phyloP scores from a whole-genome alignment of 129 eudicot species.

The Sambucus nigra region DNA sequence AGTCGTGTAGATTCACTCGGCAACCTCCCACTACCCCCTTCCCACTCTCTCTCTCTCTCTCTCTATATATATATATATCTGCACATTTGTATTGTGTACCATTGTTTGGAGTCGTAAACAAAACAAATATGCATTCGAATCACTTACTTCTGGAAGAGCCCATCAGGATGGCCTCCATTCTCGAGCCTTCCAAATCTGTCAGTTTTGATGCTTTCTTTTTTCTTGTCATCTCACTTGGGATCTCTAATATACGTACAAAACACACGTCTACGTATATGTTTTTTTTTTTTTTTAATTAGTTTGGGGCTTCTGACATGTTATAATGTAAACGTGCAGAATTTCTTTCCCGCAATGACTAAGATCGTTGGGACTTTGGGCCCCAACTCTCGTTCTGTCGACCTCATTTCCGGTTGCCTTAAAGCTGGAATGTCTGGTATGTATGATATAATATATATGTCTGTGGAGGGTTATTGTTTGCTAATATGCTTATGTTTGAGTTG shows the following conservation, averaged over 20 bases:
- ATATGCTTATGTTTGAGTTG: not conserved
- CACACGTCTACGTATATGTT: not conserved
- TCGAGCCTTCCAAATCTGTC: conserved; percentile 86
- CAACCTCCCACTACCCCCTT: not conserved
- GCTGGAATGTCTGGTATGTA: conserved; percentile 74
- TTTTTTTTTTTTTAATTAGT: not conserved
- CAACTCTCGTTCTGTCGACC: conserved; percentile 73
- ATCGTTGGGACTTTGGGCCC: conserved; percentile 92
- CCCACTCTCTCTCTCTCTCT: conserved; percentile 5
- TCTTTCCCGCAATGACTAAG: conserved; percentile 88
- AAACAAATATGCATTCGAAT: conserved; percentile 58
- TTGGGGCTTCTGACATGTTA: not conserved
- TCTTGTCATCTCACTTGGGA: not conserved
- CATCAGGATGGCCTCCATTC: conserved; percentile 81
- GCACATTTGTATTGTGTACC: not conserved
- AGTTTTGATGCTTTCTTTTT: conserved; percentile 9
- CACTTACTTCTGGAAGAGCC: conserved; percentile 90
- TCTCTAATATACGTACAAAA: not conserved
- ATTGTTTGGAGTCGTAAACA: not conserved
- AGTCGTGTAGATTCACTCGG: not conserved
- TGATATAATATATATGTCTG: not conserved
- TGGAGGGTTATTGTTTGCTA: not conserved
- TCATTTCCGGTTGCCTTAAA: conserved; percentile 60
- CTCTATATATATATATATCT: not conserved
- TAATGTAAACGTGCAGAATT: conserved; percentile 34